Conservation (phyloP, 2,329 filamentous ascomycete genomes). For the Fusarium oligoseptatum region DNA sequence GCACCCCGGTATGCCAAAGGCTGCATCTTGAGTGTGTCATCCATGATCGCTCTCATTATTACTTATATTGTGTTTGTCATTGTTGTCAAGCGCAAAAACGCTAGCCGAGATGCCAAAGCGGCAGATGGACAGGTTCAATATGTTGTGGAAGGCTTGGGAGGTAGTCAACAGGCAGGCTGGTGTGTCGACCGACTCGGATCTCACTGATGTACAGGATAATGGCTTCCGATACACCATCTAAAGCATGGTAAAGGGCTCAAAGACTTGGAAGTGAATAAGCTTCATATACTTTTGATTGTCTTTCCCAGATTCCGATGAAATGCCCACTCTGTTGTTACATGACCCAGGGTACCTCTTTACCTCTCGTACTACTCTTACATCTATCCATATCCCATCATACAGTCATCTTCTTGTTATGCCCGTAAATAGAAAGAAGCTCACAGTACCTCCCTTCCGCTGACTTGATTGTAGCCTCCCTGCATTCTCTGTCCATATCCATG, state of each 20-base stretch:
- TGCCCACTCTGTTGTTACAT: neutral
- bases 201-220: neutral
- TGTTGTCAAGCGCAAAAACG: neutral
- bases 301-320: neutral
- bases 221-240: neutral
- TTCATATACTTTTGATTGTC: neutral
- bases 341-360: neutral
- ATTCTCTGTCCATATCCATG: neutral
- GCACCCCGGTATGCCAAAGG: conserved; percentile 60
- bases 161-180: neutral
- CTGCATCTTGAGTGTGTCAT: conserved; percentile 52
- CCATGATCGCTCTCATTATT: neutral
- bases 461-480: neutral
- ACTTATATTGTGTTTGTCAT: neutral
- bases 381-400: neutral
- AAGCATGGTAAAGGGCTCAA: neutral
- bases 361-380: neutral
- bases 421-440: neutral
- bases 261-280: neutral
- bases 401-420: neutral
- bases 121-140: neutral
- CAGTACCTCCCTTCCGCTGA: neutral
- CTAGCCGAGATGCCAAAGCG: neutral
- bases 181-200: neutral
- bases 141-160: neutral